Evolutionary conservation across 164 flowering plant genomes (phyloP).

Genomic region (Vitis rotundifolia): DNA sequence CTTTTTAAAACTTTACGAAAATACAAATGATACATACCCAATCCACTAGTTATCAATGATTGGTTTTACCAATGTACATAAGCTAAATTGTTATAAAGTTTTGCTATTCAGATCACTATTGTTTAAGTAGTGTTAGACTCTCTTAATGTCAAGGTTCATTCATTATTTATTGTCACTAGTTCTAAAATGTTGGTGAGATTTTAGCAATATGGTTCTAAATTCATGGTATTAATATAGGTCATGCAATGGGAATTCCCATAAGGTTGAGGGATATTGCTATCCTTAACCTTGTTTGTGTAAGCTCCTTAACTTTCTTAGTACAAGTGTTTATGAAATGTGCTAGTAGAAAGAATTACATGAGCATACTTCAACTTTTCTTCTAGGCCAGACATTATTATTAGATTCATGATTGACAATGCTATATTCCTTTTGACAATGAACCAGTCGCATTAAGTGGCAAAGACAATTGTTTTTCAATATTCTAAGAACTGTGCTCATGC

Average conservation of each 20-base stretch:
- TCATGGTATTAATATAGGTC: slow-evolving; percentile 17
- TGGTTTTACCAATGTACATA: no score
- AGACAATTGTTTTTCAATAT: slow-evolving; percentile 1
- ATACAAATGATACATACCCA: no score
- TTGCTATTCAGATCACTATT: no score
- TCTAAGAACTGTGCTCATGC: not conserved
- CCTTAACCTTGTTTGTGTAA: slow-evolving; percentile 12
- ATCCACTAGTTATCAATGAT: no score
- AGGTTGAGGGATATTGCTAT: slow-evolving; percentile 13
- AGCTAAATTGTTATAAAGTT: no score
- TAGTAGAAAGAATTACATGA: no score
- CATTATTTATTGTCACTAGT: not conserved
- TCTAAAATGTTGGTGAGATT: not conserved
- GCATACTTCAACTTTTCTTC: no score
- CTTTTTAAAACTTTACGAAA: no score
- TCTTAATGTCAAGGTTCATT: slow-evolving; percentile 30
- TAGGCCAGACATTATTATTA: not conserved
- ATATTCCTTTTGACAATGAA: slow-evolving; percentile 9
- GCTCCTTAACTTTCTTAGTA: not conserved
- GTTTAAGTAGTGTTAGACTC: slow-evolving; percentile 20
- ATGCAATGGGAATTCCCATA: slow-evolving; percentile 19
- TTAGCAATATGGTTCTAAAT: no score
- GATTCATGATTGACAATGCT: not conserved
- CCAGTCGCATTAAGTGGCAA: not conserved
- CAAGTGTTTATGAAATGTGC: no score